Evolutionary conservation across 352 stramenopile species (phyloP).

Genomic region (Globisporangium cederbergense): DNA sequence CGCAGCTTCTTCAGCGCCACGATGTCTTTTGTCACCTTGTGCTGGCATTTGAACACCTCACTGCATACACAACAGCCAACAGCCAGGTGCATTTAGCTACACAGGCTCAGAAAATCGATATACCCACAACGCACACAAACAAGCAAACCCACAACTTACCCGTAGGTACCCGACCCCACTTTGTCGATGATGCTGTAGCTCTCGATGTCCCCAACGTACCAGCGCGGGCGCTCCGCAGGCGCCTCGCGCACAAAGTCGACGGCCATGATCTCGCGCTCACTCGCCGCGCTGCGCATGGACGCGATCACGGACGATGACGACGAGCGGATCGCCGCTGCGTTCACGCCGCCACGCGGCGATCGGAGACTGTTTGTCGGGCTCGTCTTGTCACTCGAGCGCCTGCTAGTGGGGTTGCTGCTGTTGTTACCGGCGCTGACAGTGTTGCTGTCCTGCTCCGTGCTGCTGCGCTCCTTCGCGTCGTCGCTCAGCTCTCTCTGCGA

Average conservation of each 20-base stretch:
- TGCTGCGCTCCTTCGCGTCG: conserved; percentile 5
- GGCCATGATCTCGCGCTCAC: conserved; percentile 69
- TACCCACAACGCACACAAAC: background rate
- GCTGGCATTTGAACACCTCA: conserved; percentile 87
- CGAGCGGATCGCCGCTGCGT: conserved; percentile 20
- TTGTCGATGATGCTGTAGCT: conserved; percentile 89
- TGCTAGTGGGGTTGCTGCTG: background rate
- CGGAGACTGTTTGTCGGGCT: conserved; percentile 5
- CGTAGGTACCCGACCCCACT: conserved; percentile 81
- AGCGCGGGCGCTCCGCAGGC: conserved; percentile 46
- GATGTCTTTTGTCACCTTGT: conserved; percentile 86
- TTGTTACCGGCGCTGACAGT: background rate
- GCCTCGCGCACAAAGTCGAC: conserved; percentile 35
- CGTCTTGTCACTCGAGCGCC: background rate
- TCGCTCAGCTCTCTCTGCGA: background rate
- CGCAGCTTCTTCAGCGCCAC: conserved; percentile 84
- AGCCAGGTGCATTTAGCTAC: background rate
- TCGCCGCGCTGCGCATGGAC: conserved; percentile 65
- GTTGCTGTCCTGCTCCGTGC: background rate
- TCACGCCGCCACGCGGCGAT: conserved; percentile 9
- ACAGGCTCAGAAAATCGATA: background rate
- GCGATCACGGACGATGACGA: conserved; percentile 61
- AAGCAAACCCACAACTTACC: conserved; percentile 34
- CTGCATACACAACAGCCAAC: conserved; percentile 26
- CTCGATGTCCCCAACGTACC: conserved; percentile 83